Percentiles rank a stretch among this genome's conserved stretches.
Conservation (phyloP, 2,329 filamentous ascomycete genomes). For the Colletotrichum aenigma region DNA sequence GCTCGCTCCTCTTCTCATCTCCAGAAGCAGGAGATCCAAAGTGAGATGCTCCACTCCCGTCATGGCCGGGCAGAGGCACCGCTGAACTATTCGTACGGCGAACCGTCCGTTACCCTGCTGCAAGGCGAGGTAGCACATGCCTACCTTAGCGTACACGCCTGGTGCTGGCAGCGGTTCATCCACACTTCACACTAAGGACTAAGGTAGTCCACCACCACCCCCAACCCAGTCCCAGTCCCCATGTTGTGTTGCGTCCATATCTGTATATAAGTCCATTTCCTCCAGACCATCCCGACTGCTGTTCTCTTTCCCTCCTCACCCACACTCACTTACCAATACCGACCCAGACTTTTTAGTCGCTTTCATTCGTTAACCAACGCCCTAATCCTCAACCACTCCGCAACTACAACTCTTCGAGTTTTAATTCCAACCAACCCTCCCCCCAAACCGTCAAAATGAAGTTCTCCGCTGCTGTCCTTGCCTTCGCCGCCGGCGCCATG, state of each 20-base stretch:
- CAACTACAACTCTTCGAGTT: conserved; percentile 34
- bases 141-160: not conserved
- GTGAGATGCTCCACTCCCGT: conserved; percentile 11
- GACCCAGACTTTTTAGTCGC: conserved; percentile 62
- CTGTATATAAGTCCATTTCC: conserved; percentile 55
- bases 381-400: conserved; percentile 33
- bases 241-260: conserved; percentile 19
- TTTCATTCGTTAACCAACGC: conserved; percentile 57
- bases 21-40: conserved; percentile 14
- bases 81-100: not conserved
- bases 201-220: conserved; percentile 2
- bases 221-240: not conserved
- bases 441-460: conserved; percentile 66
- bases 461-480: conserved; percentile 59
- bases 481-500: conserved; percentile 55
- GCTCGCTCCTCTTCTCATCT: conserved; percentile 21
- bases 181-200: conserved; percentile 13
- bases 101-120: conserved; percentile 10
- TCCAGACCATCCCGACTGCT: conserved; percentile 37
- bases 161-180: conserved; percentile 1
- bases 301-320: conserved; percentile 47
- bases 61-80: conserved; percentile 9
- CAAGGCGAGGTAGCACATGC: not conserved
- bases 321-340: conserved; percentile 48
- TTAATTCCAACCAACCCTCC: conserved; percentile 30